These are phyloP conservation scores for Gracilaria domingensis DNA, from an alignment of 23 red algal species.

Conservation along the genomic window DNA sequence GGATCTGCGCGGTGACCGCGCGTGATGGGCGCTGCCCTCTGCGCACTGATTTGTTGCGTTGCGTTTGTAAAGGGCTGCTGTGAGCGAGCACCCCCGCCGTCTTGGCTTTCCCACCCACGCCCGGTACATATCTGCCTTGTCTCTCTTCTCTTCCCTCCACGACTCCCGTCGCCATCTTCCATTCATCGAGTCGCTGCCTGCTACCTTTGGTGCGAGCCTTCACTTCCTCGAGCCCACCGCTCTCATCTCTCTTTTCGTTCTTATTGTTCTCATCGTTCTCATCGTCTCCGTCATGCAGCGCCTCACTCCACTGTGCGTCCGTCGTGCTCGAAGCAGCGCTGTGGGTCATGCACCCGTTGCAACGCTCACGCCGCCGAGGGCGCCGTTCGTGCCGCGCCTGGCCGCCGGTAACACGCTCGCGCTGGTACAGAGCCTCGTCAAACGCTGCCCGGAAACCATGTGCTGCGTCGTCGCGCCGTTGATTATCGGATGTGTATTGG, in stretches of 20 bases:
- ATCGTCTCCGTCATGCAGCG: background rate
- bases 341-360: background rate
- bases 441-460: conserved; percentile 33
- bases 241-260: too few species aligned
- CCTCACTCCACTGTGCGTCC: background rate
- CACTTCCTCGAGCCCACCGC: too few species aligned
- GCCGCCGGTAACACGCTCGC: conserved; percentile 14
- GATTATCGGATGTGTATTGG: conserved; percentile 16
- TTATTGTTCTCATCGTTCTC: too few species aligned
- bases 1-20: background rate
- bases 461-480: conserved; percentile 30
- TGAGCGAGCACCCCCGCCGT: background rate
- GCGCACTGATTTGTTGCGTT: background rate
- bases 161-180: background rate
- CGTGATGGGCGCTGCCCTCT: background rate
- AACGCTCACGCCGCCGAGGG: conserved; percentile 18
- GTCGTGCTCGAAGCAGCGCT: background rate
- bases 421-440: conserved; percentile 7
- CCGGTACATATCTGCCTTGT: too few species aligned
- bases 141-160: background rate
- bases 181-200: too few species aligned
- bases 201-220: too few species aligned
- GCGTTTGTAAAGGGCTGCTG: background rate
- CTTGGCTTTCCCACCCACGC: background rate
- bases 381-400: background rate